phyloP scores from a whole-genome alignment of 306 rosid genomes.

The Fagus crenata region DNA sequence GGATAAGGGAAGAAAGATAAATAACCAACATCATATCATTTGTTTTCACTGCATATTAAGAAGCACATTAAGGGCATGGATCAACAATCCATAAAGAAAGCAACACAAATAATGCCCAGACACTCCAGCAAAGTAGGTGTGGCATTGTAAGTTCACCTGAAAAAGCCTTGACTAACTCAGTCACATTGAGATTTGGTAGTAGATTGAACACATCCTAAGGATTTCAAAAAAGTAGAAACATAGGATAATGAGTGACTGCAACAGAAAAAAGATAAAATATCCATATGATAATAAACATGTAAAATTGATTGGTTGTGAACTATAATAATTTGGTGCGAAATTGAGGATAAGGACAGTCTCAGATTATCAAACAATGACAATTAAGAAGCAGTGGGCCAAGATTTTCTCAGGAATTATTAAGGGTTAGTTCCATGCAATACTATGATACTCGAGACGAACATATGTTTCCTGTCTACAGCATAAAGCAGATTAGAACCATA shows the following conservation, averaged over 20 bases:
- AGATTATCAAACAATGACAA: neutral
- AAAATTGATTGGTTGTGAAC: neutral
- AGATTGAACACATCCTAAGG: constrained; percentile 41
- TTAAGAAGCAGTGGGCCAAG: neutral
- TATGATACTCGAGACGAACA: neutral
- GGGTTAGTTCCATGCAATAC: neutral
- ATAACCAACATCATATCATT: constrained; percentile 61
- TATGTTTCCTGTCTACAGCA: neutral
- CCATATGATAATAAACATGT: neutral
- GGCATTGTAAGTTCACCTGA: constrained; percentile 27
- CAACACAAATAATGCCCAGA: constrained; percentile 9
- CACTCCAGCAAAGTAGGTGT: constrained; percentile 5
- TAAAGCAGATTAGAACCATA: neutral
- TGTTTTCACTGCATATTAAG: constrained; percentile 44
- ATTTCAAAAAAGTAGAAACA: constrained; percentile 17
- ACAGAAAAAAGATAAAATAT: neutral
- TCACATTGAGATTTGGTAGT: constrained; percentile 47
- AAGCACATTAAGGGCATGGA: constrained; percentile 4
- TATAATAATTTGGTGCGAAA: neutral
- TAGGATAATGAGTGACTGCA: neutral
- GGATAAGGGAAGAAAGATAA: constrained; percentile 51
- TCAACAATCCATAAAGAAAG: constrained; percentile 19
- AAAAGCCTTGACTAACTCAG: constrained; percentile 49
- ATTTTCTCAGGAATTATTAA: neutral
- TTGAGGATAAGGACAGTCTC: neutral